Evolutionary conservation across 2,329 filamentous ascomycete species (phyloP).

Genomic region (Aspergillus pseudoviridinutans): DNA sequence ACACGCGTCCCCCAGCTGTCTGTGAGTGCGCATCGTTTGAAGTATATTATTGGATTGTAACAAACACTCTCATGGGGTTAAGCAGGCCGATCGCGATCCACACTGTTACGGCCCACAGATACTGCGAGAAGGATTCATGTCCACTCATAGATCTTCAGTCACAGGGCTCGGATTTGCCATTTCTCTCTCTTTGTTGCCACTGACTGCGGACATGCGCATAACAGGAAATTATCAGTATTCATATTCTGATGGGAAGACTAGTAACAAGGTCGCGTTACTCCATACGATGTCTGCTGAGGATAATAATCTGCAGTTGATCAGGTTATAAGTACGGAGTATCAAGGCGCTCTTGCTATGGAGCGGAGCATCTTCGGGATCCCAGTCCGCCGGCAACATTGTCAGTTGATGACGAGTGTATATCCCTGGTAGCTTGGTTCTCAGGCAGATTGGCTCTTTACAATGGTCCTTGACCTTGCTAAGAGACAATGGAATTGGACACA

Average conservation of each 20-base stretch:
- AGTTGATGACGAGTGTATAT: neutral
- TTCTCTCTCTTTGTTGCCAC: neutral
- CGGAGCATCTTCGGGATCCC: neutral
- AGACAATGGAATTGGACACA: neutral
- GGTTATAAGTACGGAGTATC: neutral
- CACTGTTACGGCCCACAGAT: neutral
- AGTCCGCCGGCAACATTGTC: neutral
- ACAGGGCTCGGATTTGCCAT: neutral
- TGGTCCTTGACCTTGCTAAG: too few relatives aligned
- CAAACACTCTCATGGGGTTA: neutral
- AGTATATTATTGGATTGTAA: neutral
- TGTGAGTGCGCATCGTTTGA: neutral
- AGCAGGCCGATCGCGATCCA: neutral
- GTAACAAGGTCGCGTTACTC: neutral
- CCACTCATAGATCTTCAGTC: neutral
- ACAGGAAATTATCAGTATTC: neutral
- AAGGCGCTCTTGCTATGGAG: neutral
- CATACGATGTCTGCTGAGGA: neutral
- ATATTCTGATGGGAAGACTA: neutral
- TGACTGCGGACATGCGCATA: neutral
- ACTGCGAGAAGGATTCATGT: neutral
- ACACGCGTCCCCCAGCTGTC: neutral
- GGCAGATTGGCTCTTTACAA: too few relatives aligned
- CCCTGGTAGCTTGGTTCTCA: neutral
- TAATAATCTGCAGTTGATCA: neutral